Evolutionary conservation across 2,329 filamentous ascomycete genomes (phyloP).

Genomic region (Verticillium nonalfalfae): DNA sequence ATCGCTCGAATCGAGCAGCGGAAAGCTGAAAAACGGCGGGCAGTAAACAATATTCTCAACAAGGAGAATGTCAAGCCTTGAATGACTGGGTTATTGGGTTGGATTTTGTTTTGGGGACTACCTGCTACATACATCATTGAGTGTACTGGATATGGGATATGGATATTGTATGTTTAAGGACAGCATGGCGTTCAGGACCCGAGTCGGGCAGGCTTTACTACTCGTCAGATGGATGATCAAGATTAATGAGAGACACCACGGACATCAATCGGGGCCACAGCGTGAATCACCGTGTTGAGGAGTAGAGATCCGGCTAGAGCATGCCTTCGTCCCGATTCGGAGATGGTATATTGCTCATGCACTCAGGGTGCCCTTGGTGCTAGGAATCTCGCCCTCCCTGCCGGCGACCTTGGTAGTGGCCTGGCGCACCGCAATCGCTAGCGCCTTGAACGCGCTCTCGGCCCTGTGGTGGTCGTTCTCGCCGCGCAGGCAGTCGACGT

Average conservation of each 20-base stretch:
- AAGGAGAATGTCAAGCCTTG: slow-evolving; percentile 43
- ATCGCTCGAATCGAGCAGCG: slow-evolving; percentile 48
- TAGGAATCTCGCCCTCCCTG: slow-evolving; percentile 86
- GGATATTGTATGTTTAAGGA: neutral
- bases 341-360: slow-evolving; percentile 28
- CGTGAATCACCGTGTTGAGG: neutral
- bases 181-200: slow-evolving; percentile 12
- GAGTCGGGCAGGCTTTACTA: slow-evolving; percentile 2
- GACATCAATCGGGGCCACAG: neutral
- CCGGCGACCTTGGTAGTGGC: slow-evolving; percentile 71
- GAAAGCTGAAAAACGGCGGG: slow-evolving; percentile 41
- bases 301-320: neutral
- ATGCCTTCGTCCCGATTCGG: neutral
- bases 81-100: neutral
- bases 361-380: slow-evolving; percentile 87
- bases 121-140: neutral
- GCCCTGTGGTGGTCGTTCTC: slow-evolving; percentile 94
- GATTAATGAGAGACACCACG: slow-evolving; percentile 4
- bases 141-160: slow-evolving; percentile 8
- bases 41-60: slow-evolving; percentile 25
- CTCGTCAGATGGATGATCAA: slow-evolving; percentile 1
- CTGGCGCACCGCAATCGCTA: slow-evolving; percentile 77
- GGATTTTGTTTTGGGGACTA: slow-evolving; percentile 2
- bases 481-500: slow-evolving; percentile 87
- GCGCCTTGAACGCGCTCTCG: slow-evolving; percentile 94